Evolutionary conservation across 441 rosid genomes (phyloP), one percentile per base, ranked within the genome.

Genomic region (Gossypium gossypioides): DNA sequence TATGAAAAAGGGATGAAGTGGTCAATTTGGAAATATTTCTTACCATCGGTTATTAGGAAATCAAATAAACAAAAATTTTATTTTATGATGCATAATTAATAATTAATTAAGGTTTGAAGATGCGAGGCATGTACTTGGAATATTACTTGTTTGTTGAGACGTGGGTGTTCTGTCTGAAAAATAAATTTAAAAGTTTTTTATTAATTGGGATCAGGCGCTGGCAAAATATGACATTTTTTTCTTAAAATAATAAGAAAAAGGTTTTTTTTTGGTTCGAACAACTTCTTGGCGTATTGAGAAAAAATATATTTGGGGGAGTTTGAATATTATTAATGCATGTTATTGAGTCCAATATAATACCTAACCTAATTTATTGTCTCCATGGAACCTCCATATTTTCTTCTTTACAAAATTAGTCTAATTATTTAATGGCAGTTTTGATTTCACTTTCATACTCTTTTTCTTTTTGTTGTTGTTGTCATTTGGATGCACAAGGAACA

Each of bases 51-150:
- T 10, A 46, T 46, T 13, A 51, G 22, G 3, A 18, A 52, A 18
- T 52, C 7, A 55, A 55, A 21, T 19, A 19, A 56, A 22, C 9
- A 29, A 57, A 57, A 12, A 4, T 2, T 56, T 5, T 1, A 29
- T 18, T 5, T 3, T 15, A 34, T 34, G 4, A 16, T 15, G 4
- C 2, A 0, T 48, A 48, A 58, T 6, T 25, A 19, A 40, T 42
- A 42, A 21, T 46, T 24, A 22, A 44, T 13, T 48, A n/a, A 48
- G 24, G 57, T 48, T 46, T 56, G 71, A 48, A 67, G 42, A 50
- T 15, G 71, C 8, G 40, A 67, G 50, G 57, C 57, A 67, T 48
- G 55, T 25, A n/a, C 58, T 24, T 67, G 58, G 21, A 67, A 67
- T 67, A 48, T 67, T 48, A 25, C 10, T 24, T n/a, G 10, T 64